phyloP scores from a whole-genome alignment of 208 protist genomes.

The Polymyxa betae region DNA sequence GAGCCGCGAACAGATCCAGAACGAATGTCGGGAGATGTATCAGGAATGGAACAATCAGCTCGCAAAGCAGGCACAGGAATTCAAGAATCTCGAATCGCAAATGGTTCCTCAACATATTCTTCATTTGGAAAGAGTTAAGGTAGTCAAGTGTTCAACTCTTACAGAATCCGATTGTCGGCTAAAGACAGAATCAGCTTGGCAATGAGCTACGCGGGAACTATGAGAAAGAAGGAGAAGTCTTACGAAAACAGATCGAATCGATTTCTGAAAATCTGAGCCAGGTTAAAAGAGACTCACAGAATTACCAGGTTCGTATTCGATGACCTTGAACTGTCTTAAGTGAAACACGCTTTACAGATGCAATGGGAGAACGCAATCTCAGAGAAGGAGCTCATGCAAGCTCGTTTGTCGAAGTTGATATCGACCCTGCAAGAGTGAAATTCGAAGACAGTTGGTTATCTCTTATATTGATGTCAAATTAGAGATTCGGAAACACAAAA shows the following conservation, averaged over 20 bases:
- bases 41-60: background rate
- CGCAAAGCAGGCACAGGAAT: background rate
- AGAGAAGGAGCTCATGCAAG: background rate
- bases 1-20: background rate
- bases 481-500: no score
- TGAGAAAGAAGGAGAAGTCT: background rate
- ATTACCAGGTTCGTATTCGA: background rate
- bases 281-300: constrained; percentile 38
- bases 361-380: background rate
- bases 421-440: background rate
- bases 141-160: no score
- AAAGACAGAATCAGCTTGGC: background rate
- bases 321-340: background rate
- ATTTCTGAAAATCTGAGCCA: background rate
- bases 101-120: constrained; percentile 2
- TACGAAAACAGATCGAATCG: background rate
- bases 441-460: no score
- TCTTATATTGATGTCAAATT: no score
- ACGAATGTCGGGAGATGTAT: constrained; percentile 15
- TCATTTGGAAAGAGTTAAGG: background rate
- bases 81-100: background rate
- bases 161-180: no score
- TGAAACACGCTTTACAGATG: background rate
- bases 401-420: background rate
- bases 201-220: background rate